Conservation (phyloP, 306 rosid species). For the Sesbania bispinosa region DNA sequence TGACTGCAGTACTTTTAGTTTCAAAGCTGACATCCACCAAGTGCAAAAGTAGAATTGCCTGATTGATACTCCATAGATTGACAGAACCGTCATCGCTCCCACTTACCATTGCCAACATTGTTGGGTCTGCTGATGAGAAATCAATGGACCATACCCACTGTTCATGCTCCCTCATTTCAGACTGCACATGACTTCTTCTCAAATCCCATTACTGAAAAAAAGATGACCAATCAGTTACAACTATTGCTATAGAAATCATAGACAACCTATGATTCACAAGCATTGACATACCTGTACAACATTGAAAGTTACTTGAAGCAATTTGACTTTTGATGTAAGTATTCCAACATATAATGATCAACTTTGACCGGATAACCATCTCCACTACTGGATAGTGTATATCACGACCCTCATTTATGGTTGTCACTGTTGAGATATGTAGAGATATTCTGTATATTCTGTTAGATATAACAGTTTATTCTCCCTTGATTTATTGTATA, state of each 20-base stretch:
- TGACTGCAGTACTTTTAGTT: conserved; percentile 93
- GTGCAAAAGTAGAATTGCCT: conserved; percentile 98
- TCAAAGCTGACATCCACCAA: conserved; percentile 98
- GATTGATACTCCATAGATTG: conserved; percentile 99
- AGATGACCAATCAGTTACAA: conserved; percentile 17
- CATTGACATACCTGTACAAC: conserved; percentile 77
- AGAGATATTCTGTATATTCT: no score
- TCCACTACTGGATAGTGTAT: conserved; percentile 97
- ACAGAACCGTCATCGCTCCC: conserved; percentile 95
- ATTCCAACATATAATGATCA: conserved; percentile 96
- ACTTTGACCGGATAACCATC: conserved; percentile 80
- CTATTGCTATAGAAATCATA: conserved; percentile 11
- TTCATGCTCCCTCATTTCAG: conserved; percentile 92
- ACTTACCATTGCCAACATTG: conserved; percentile 90
- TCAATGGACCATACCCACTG: conserved; percentile 95
- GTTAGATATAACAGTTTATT: no score
- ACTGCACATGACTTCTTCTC: conserved; percentile 78
- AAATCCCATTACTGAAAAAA: conserved; percentile 92
- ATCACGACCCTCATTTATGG: conserved; percentile 77
- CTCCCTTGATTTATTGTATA: no score
- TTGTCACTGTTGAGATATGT: no score
- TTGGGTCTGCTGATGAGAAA: conserved; percentile 90
- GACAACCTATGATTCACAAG: neutral
- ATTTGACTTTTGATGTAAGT: conserved; percentile 94
- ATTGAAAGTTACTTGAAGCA: conserved; percentile 96